Conservation (phyloP, 2,329 filamentous ascomycete species). For the Cytospora paraplurivora region DNA sequence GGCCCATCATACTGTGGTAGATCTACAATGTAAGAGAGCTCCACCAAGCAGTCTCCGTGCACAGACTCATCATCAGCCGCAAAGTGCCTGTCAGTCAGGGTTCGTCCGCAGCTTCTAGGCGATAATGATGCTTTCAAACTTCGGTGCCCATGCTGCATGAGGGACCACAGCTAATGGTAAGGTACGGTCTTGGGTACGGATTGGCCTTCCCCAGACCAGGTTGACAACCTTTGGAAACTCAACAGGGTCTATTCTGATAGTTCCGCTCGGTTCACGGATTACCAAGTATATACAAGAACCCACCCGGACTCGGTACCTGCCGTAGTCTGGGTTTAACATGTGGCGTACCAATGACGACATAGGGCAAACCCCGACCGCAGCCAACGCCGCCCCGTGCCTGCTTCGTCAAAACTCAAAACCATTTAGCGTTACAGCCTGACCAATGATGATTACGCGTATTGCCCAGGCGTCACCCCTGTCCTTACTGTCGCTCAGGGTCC, state of each 20-base stretch:
- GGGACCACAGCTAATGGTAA: no score
- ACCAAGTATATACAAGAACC: not conserved
- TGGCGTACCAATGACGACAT: conserved; percentile 27
- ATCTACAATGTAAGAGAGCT: not conserved
- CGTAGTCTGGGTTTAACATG: not conserved
- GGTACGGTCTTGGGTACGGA: not conserved
- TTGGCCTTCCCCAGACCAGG: not conserved
- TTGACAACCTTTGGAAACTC: no score
- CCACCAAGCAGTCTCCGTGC: not conserved
- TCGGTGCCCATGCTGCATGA: not conserved
- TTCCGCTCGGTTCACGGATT: not conserved
- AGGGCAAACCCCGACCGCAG: conserved; percentile 7
- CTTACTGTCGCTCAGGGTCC: conserved; percentile 18
- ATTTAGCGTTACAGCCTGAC: conserved; percentile 14
- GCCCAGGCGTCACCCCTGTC: conserved; percentile 14
- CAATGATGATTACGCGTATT: not conserved
- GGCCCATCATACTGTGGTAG: not conserved
- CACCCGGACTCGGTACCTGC: not conserved
- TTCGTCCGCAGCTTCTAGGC: not conserved
- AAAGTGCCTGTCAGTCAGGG: not conserved
- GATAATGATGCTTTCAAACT: not conserved
- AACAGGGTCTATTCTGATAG: not conserved
- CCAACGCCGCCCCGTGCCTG: conserved; percentile 14
- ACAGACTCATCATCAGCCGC: not conserved
- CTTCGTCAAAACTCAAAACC: conserved; percentile 22